These are phyloP conservation scores for Hirschfeldia incana DNA, from an alignment of 345 rosid genomes.

Conservation along the genomic window DNA sequence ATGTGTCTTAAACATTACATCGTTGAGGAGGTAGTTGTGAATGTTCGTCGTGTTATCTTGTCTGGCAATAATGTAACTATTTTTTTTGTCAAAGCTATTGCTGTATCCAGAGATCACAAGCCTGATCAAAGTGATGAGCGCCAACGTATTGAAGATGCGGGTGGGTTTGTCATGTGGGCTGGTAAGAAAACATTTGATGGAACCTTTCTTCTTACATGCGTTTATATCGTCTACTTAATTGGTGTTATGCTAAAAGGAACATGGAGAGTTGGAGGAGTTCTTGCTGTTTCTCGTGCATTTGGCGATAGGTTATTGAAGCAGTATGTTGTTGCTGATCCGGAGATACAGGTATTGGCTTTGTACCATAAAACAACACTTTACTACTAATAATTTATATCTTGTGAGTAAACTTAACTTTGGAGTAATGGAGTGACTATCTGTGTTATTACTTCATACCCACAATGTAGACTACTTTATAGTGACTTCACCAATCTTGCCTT, in stretches of 20 bases:
- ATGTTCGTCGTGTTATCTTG: background rate
- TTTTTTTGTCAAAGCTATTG: conserved; percentile 62
- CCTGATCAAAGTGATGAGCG: conserved; percentile 99
- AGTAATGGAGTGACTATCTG: background rate
- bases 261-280: conserved; percentile 99
- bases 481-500: background rate
- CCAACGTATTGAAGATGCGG: conserved; percentile 96
- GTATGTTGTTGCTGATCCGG: conserved; percentile 99
- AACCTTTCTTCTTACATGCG: background rate
- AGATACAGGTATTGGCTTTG: conserved; percentile 68
- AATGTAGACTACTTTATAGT: background rate
- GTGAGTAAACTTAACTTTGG: background rate
- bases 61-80: background rate
- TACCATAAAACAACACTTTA: background rate
- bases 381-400: background rate
- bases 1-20: background rate
- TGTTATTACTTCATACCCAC: conserved; percentile 8
- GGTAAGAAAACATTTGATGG: conserved; percentile 46
- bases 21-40: background rate
- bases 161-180: conserved; percentile 99
- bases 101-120: conserved; percentile 98
- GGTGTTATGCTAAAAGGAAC: conserved; percentile 57
- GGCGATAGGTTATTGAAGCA: conserved; percentile 97
- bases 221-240: background rate
- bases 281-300: conserved; percentile 99